Conservation (phyloP, 2,329 filamentous ascomycete genomes). For the Alternaria arborescens region DNA sequence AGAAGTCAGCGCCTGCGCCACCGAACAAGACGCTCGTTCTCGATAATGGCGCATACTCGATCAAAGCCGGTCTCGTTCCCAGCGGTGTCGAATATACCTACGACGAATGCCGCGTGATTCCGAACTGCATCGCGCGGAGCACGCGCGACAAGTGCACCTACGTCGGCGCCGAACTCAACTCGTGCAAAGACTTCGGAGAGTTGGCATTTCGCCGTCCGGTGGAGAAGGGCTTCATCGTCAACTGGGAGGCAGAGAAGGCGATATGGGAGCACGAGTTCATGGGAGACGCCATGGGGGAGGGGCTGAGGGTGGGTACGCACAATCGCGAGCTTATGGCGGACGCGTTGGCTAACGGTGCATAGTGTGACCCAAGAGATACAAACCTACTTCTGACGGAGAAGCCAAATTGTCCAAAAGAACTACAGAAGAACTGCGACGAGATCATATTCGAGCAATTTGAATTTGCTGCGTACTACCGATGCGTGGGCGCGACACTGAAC, state of each 20-base stretch:
- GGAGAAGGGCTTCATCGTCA: conserved; percentile 93
- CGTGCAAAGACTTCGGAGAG: conserved; percentile 89
- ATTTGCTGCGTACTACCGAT: conserved; percentile 85
- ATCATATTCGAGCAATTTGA: conserved; percentile 98
- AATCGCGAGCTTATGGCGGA: conserved; percentile 6
- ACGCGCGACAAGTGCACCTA: conserved; percentile 81
- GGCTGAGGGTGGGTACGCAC: conserved; percentile 58
- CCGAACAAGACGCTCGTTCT: conserved; percentile 74
- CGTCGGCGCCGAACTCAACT: conserved; percentile 78
- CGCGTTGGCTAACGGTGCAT: conserved; percentile 18
- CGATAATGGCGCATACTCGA: conserved; percentile 90
- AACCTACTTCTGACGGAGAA: conserved; percentile 86
- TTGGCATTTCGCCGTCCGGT: conserved; percentile 86
- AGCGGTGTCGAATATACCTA: conserved; percentile 38
- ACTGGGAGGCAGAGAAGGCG: conserved; percentile 94
- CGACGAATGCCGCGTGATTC: conserved; percentile 71
- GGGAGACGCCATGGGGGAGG: conserved; percentile 72
- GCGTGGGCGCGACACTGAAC: conserved; percentile 76
- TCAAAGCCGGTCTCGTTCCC: conserved; percentile 83
- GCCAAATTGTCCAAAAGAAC: conserved; percentile 78
- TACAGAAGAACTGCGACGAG: conserved; percentile 93
- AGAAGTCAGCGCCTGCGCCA: conserved; percentile 31
- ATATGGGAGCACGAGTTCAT: conserved; percentile 94
- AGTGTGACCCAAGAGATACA: conserved; percentile 81
- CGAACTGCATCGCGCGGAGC: conserved; percentile 84